Evolutionary conservation across 768 basidiomycete species (phyloP), one percentile per base, ranked within the genome.

Genomic region (Serendipita vermifera): DNA sequence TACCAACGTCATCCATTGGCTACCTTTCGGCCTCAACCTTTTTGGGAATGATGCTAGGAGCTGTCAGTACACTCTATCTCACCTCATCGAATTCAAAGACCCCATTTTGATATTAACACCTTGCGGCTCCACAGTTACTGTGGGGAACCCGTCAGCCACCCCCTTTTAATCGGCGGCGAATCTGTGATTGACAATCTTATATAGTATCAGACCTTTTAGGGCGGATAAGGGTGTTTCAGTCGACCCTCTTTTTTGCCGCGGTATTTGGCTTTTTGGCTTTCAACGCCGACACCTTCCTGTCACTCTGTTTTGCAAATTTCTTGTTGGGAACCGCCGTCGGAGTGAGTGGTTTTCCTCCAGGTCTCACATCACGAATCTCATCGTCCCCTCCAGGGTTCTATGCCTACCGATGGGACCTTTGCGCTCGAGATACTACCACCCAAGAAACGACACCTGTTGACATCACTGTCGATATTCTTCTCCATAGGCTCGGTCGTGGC

Each of bases 21-120:
- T 67, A 76, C 1, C 70, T 97, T 13, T 93, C 91, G 0, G 87
- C 90, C 3, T 82, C 85, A 3, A 91, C 89, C 78, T 92, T 92
- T 64, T 81, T 77, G 9, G 89, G 94, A n/a, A 98, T 98, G 94
- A 96, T 97, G 91, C 65, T 96, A 53, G 89, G 93, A 1, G 86
- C 88, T 1, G 70, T 92, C 6, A 87, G 85, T 3, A 20, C 29
- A 27, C 22, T 7, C 32, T 51, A 31, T 51, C 46, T 7, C 11
- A 7, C 9, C 15, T 22, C 46, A 4, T 22, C 22, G 4, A n/a
- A 51, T n/a, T 31, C 22, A 51, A 22, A 20, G 46, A 26, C 39
- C n/a, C n/a, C n/a, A n/a, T n/a, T n/a, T n/a, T n/a, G n/a, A n/a
- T n/a, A n/a, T n/a, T n/a, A n/a, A n/a, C n/a, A n/a, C n/a, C n/a